A percentile compares a stretch with the other conserved stretches of the same genome.
Conservation (phyloP, 345 rosid species). For the Raphanus raphanistrum region DNA sequence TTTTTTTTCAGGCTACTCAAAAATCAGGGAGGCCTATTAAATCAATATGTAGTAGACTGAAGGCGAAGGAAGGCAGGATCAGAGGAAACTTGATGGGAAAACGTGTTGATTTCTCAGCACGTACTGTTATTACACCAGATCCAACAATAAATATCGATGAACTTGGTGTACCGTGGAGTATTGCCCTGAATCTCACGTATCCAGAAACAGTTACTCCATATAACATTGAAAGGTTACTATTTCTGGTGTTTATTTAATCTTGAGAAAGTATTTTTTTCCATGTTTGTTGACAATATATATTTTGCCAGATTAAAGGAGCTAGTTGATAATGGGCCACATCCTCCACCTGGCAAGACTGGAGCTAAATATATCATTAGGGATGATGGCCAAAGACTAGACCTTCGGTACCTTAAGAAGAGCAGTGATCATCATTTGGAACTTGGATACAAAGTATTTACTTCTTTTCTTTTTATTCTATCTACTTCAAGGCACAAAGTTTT, state of each 20-base stretch:
- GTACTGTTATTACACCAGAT: slow-evolving; percentile 99
- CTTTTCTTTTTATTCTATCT: slow-evolving; percentile 3
- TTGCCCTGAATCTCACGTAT: slow-evolving; percentile 88
- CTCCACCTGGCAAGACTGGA: slow-evolving; percentile 96
- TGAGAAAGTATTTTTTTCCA: not conserved
- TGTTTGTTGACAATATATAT: slow-evolving; percentile 3
- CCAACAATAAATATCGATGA: slow-evolving; percentile 92
- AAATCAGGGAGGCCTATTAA: slow-evolving; percentile 96
- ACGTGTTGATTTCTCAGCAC: slow-evolving; percentile 96
- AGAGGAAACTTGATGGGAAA: slow-evolving; percentile 98
- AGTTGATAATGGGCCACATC: slow-evolving; percentile 96
- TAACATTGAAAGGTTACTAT: slow-evolving; percentile 80
- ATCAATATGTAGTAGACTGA: slow-evolving; percentile 93
- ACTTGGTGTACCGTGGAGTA: slow-evolving; percentile 98
- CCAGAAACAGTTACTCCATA: slow-evolving; percentile 97
- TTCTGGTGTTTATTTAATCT: not conserved
- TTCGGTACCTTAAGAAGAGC: slow-evolving; percentile 95
- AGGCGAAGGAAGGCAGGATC: slow-evolving; percentile 96
- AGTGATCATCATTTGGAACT: slow-evolving; percentile 98
- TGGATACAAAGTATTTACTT: slow-evolving; percentile 65
- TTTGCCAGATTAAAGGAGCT: slow-evolving; percentile 79
- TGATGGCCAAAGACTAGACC: slow-evolving; percentile 98
- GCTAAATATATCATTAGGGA: slow-evolving; percentile 96
- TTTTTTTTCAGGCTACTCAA: slow-evolving; percentile 75
- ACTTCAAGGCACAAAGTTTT: not conserved